Evolutionary conservation across 176 grass and related monocot genomes (phyloP), one percentile per base, ranked within the genome.

Genomic region (Musa itinerans): DNA sequence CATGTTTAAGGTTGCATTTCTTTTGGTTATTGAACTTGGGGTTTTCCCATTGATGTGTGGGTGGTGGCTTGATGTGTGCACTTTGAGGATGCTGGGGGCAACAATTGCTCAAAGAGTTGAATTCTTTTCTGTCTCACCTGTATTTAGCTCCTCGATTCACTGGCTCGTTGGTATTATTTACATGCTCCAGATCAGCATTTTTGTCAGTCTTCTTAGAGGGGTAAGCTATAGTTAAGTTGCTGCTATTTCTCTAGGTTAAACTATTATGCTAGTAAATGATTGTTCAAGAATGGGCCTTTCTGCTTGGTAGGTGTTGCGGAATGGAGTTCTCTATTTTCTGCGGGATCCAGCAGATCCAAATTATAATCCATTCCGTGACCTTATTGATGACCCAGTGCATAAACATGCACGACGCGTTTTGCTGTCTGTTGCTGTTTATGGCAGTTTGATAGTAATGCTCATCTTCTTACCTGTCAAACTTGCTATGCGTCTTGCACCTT

Each of bases 181-280:
- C 84, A 99, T 99, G 95, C 95, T 99, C 26, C 95, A 94, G 75
- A 99, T 99, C 80, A 94, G 90, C 80, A 99, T 99, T 81, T 99
- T 99, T 76, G 95, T 99, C 21, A 99, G 86, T 68, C 95, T 99
- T 84, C 95, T 99, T 85, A 86, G 95, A 86, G 95, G 95, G 88
- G 95, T 98, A 99, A 79, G 76, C 3, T 20, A 62, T 20, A 19
- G 1, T 62, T n/a, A 43, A 43, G 34, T 43, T 25, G 63, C 63
- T 65, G 9, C 13, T 25, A 12, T 65, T 65, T 65, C 25, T 65
- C 22, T 65, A 12, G 11, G 13, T 65, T 65, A 26, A 43, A 43
- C 34, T 43, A 43, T 43, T 43, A 43, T 43, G 4, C 34, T 4
- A 43, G 34, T 43, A 43, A 43, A 43, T 43, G 34, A 5, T 43